Evolutionary conservation across 495 filamentous ascomycete genomes (phyloP).

Genomic region (Aspergillus nanangensis): DNA sequence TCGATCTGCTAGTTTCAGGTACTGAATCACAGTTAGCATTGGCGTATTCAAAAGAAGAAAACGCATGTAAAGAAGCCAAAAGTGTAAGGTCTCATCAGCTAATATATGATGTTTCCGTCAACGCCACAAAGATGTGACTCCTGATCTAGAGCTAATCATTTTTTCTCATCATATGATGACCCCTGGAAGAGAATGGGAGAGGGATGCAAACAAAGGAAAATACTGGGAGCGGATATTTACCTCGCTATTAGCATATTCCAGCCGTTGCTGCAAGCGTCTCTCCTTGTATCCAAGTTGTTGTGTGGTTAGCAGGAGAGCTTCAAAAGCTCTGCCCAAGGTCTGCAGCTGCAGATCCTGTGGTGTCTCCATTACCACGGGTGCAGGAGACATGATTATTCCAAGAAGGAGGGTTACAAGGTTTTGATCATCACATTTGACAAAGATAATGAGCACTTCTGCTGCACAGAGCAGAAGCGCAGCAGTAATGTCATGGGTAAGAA

Average conservation of each 20-base stretch:
- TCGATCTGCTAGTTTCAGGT: slow-evolving; percentile 24
- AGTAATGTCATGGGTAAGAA: slow-evolving; percentile 10
- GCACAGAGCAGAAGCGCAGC: slow-evolving; percentile 20
- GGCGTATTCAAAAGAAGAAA: slow-evolving; percentile 2
- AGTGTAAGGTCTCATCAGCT: slow-evolving; percentile 37
- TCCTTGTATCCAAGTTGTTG: slow-evolving; percentile 42
- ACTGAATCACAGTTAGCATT: slow-evolving; percentile 17
- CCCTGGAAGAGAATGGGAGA: slow-evolving; percentile 4
- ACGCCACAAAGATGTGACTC: slow-evolving; percentile 39
- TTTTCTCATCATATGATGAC: slow-evolving; percentile 50
- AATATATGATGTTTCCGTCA: slow-evolving; percentile 53
- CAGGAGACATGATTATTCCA: slow-evolving; percentile 32
- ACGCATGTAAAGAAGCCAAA: background rate
- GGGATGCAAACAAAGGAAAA: slow-evolving; percentile 5
- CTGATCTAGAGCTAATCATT: slow-evolving; percentile 58
- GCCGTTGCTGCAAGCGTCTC: slow-evolving; percentile 36
- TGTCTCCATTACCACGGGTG: slow-evolving; percentile 24
- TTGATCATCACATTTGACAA: slow-evolving; percentile 18
- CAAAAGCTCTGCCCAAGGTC: slow-evolving; percentile 41
- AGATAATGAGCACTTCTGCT: slow-evolving; percentile 18
- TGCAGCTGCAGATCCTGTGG: slow-evolving; percentile 38
- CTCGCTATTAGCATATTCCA: slow-evolving; percentile 42
- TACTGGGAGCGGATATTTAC: slow-evolving; percentile 28
- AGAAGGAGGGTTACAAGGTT: slow-evolving; percentile 19
- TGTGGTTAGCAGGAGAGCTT: slow-evolving; percentile 46